Evolutionary conservation across 1,284 basidiomycete genomes (phyloP).

Genomic region (Meira nashicola): DNA sequence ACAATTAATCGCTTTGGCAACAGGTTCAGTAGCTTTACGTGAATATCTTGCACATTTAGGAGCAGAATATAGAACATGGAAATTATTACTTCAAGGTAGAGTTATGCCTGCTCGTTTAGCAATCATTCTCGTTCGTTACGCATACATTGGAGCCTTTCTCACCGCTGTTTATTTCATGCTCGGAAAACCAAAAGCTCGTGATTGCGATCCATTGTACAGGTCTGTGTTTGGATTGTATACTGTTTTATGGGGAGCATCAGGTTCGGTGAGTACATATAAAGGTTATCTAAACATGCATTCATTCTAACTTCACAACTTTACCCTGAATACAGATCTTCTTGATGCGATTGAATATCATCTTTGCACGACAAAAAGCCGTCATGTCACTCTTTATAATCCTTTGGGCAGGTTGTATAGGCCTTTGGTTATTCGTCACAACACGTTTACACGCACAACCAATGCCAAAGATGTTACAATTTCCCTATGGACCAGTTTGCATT

Average conservation of each 20-base stretch:
- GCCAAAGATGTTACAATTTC: too few species aligned
- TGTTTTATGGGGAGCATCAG: background rate
- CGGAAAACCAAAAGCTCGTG: background rate
- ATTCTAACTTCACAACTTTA: background rate
- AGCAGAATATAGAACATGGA: slow-evolving; percentile 1
- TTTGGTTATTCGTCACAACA: too few species aligned
- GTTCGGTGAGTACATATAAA: background rate
- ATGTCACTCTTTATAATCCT: slow-evolving; percentile 32
- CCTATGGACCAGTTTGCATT: background rate
- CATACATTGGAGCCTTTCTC: background rate
- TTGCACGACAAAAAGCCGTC: slow-evolving; percentile 53
- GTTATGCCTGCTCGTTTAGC: background rate
- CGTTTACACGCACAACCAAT: too few species aligned
- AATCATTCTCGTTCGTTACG: background rate
- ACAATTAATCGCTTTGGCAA: background rate
- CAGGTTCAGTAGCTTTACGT: background rate
- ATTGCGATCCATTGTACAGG: background rate
- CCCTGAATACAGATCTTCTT: slow-evolving; percentile 1
- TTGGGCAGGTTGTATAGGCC: background rate
- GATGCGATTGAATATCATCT: slow-evolving; percentile 28
- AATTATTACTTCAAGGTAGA: slow-evolving; percentile 3
- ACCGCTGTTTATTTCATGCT: background rate
- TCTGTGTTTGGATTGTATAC: background rate
- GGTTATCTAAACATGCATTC: background rate
- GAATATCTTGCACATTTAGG: background rate